Conservation (phyloP, 2,329 filamentous ascomycete genomes). For the Clarireedia monteithiana region DNA sequence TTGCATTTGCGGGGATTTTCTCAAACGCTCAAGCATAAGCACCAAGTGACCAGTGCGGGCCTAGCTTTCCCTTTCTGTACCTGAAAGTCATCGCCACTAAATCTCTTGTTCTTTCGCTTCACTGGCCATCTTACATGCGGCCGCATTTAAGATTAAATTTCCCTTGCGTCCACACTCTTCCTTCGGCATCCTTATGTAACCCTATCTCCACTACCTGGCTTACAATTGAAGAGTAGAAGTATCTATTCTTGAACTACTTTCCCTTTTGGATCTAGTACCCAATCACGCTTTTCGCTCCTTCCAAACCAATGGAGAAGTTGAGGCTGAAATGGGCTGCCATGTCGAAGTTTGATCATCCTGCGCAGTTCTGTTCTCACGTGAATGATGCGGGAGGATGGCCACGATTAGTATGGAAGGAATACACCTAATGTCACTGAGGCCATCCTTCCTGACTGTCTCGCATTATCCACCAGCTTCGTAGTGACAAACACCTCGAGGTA, state of each 20-base stretch:
- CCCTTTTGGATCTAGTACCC: not conserved
- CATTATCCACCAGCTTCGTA: not conserved
- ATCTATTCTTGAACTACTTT: not conserved
- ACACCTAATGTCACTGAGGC: not conserved
- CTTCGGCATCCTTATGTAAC: conserved; percentile 9
- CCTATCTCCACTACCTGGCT: not conserved
- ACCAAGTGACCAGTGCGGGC: not conserved
- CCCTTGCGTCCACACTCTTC: not conserved
- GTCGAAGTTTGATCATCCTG: conserved; percentile 3
- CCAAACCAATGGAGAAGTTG: not conserved
- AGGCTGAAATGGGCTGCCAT: not conserved
- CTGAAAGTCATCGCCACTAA: not conserved
- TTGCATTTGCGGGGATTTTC: not conserved
- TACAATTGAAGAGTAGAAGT: not conserved
- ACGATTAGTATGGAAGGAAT: not conserved
- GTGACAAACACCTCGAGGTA: not conserved
- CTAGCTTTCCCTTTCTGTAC: not conserved
- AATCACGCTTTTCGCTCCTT: not conserved
- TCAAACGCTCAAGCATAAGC: not conserved
- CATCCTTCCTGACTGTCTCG: not conserved
- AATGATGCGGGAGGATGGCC: not conserved
- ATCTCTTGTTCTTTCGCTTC: not conserved
- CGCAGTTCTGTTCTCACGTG: not conserved
- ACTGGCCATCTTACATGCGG: not conserved
- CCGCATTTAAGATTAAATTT: not conserved